Base-by-base conservation (phyloP, 2,329 filamentous ascomycete genomes). In the Tympanopsis confertula region DNA sequence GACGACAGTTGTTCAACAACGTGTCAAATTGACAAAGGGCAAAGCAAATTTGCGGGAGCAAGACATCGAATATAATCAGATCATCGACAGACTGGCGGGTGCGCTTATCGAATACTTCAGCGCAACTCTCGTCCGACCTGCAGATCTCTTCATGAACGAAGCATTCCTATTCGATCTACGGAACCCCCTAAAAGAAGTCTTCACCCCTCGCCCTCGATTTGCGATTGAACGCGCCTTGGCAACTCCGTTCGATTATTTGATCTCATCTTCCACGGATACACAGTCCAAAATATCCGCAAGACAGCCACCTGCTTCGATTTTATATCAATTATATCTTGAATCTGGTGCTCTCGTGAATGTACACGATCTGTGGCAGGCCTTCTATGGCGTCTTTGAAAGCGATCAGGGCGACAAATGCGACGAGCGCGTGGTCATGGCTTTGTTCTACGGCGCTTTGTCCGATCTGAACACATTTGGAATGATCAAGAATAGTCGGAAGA, bases 241-340 rank as follows among this genome's bases (percentile, higher is more conserved):
- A 3, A 61, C 58, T 22, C 74, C 76, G 2, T 69, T 73, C 39
- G 74, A 79, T 47, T 81, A 80, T 46, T 54, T 80, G 13, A 62
- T 68, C 19, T 75, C 71, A 39, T 59, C 63, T 4, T 72, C 51
- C 14, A 44, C 52, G 30, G 37, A 42, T 13, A 24, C 42, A 2
- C 45, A 52, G 38, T 49, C 53, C 13, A 57, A 57, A 2, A 53
- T 74, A 20, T 66, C 68, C 13, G 54, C 62, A 5, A 68, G 63
- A 12, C 71, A 77, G 44, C 75, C 75, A 4, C 58, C 71, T 2
- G 73, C 71, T 5, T 67, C 74, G 3, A 68, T 78, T 15, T 47
- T 80, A 18, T 78, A 78, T 48, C 71, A 74, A 43, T 57, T 81
- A 36, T 78, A 78, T 47, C 61, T 78, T 14, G 76, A 80, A 49